Evolutionary conservation across 257 asterid species (phyloP), one percentile per base, ranked within the genome.

Genomic region (Solanum clarkiae): DNA sequence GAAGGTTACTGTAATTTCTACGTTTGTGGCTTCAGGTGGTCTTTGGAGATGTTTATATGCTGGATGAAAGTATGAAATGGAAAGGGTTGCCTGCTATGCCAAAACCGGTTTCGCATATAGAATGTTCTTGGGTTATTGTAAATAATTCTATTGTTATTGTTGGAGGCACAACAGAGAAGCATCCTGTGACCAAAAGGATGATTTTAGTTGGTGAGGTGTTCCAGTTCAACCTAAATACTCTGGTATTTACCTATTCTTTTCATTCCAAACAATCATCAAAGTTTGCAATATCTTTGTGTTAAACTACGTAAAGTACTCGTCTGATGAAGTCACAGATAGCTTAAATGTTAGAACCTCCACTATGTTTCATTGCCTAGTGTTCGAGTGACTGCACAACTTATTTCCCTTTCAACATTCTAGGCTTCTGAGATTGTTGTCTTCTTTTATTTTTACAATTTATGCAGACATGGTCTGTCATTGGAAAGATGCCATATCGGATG

Each of bases 91-190:
- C 92, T 55, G 89, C 94, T 10, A 90, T 94, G 94, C 97, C 97
- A 83, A 93, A 94, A 86, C 95, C 97, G 12, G 62, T 90, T 86
- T 93, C 98, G 81, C 97, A 92, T 36, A 93, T 92, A 86, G 98
- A 91, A 84, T 93, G 90, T 53, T 89, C 98, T 7, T 93, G 97
- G 97, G 87, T 93, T 80, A 2, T 92, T 22, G 81, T 88, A 86
- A 93, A 92, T 87, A 90, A 92, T 89, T 89, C 93, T 63, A 92
- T 94, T 79, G 80, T 92, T 69, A 89, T 92, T 54, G 59, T 87
- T 86, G 96, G 96, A 90, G 98, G 98, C 85, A 92, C 98, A 51
- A 93, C 95, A 6, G 97, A 93, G 90, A 93, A 92, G 85, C 92
- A 93, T 86, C 98, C 98, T 1, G 82, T 89, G 47, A 93, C 90